A percentile compares a stretch with the other conserved stretches of the same genome.
phyloP scores from a whole-genome alignment of 192 early-diverging fungal species.

The Helicostylum pulchrum region DNA sequence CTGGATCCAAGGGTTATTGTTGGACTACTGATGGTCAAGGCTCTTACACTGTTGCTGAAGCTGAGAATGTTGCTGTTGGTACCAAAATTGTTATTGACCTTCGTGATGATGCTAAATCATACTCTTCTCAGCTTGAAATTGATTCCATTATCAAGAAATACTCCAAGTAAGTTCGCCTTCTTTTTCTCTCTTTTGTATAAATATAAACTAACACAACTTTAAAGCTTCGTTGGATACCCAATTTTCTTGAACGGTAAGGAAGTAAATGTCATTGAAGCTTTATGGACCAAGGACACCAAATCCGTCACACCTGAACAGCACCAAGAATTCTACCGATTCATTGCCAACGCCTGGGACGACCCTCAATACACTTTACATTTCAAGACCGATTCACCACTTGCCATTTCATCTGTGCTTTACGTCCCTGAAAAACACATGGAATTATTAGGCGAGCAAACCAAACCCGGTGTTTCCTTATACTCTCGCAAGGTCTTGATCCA shows the following conservation, averaged over 20 bases:
- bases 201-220: background rate
- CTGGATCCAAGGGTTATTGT: slow-evolving; percentile 64
- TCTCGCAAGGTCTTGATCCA: slow-evolving; percentile 66
- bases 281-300: slow-evolving; percentile 60
- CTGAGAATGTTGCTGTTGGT: slow-evolving; percentile 74
- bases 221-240: slow-evolving; percentile 56
- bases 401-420: slow-evolving; percentile 57
- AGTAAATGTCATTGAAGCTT: slow-evolving; percentile 58
- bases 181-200: background rate
- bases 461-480: slow-evolving; percentile 62
- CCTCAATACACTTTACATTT: slow-evolving; percentile 59
- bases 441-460: slow-evolving; percentile 45
- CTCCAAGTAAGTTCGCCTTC: slow-evolving; percentile 49
- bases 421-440: slow-evolving; percentile 60
- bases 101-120: slow-evolving; percentile 68
- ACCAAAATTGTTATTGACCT: slow-evolving; percentile 81
- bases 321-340: slow-evolving; percentile 58
- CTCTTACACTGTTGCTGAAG: slow-evolving; percentile 75
- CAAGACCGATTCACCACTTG: slow-evolving; percentile 60
- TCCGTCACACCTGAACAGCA: slow-evolving; percentile 55
- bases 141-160: slow-evolving; percentile 65
- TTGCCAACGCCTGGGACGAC: slow-evolving; percentile 58
- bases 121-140: slow-evolving; percentile 41
- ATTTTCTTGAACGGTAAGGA: slow-evolving; percentile 53
- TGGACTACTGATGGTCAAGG: slow-evolving; percentile 78